These are phyloP conservation scores for Amorphotheca resinae DNA, from an alignment of 495 filamentous ascomycete species.

Conservation along the genomic window DNA sequence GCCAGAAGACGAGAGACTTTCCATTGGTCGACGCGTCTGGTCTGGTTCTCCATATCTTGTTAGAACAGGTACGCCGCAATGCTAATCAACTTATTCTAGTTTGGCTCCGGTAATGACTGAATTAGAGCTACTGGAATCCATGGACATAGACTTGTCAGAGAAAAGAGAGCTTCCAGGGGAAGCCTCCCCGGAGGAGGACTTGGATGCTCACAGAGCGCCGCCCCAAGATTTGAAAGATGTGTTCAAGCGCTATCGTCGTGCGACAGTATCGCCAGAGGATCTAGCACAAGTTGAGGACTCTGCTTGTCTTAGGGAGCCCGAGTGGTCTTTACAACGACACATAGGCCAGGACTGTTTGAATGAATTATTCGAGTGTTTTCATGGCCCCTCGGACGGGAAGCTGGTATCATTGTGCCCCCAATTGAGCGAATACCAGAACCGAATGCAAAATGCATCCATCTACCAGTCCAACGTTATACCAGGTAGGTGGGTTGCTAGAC, in stretches of 20 bases:
- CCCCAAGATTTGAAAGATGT: constrained; percentile 47
- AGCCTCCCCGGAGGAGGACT: not conserved
- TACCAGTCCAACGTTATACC: not conserved
- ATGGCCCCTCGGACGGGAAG: not conserved
- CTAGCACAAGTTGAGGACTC: not conserved
- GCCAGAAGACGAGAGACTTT: too few species aligned
- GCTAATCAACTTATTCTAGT: too few species aligned
- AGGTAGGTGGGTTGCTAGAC: too few species aligned
- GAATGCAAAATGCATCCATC: not conserved
- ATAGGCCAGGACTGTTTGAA: not conserved
- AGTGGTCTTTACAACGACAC: not conserved
- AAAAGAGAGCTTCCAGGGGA: not conserved
- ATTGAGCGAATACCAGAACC: too few species aligned
- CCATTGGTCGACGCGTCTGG: too few species aligned
- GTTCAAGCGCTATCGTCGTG: constrained; percentile 39
- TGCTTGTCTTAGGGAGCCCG: not conserved
- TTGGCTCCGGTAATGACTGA: too few species aligned
- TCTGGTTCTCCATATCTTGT: too few species aligned
- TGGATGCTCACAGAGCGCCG: constrained; percentile 60
- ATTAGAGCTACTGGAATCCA: too few species aligned
- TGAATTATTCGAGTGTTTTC: not conserved
- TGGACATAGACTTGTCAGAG: not conserved
- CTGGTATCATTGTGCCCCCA: too few species aligned
- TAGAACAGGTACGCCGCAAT: too few species aligned
- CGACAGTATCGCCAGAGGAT: constrained; percentile 34